Evolutionary conservation across 2,329 filamentous ascomycete genomes (phyloP).

Genomic region (Fusarium falciforme): DNA sequence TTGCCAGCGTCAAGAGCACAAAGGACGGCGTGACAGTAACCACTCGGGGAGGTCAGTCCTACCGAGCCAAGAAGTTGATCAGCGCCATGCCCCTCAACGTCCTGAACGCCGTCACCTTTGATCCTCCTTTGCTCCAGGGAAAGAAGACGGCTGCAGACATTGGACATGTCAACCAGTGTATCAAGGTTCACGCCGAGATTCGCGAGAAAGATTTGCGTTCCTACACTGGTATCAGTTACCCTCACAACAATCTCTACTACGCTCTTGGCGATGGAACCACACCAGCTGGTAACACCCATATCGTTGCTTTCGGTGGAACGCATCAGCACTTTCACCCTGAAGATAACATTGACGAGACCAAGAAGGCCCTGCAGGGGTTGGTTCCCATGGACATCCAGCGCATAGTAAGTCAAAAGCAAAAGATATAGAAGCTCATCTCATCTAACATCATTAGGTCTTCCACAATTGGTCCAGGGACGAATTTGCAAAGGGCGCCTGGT

Average conservation of each 20-base stretch:
- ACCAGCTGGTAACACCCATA: constrained; percentile 58
- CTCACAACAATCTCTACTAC: constrained; percentile 56
- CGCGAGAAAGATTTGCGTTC: constrained; percentile 54
- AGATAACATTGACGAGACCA: constrained; percentile 50
- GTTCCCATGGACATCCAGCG: constrained; percentile 47
- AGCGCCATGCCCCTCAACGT: constrained; percentile 59
- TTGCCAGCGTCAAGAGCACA: constrained; percentile 47
- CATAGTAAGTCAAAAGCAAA: constrained; percentile 25
- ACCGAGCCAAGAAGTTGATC: constrained; percentile 49
- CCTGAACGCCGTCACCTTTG: constrained; percentile 53
- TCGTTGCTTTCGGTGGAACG: constrained; percentile 58
- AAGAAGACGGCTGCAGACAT: constrained; percentile 51
- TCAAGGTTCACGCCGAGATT: constrained; percentile 60
- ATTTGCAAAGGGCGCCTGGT: constrained; percentile 58
- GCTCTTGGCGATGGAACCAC: constrained; percentile 58
- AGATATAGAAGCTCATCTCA: too few relatives aligned
- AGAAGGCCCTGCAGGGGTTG: constrained; percentile 49
- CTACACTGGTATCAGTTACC: constrained; percentile 57
- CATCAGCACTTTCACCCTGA: constrained; percentile 58
- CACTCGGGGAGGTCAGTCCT: constrained; percentile 46
- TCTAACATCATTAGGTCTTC: constrained; percentile 47
- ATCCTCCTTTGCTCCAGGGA: constrained; percentile 50
- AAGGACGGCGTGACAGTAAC: constrained; percentile 48
- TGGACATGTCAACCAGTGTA: constrained; percentile 58
- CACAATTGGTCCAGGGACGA: constrained; percentile 62